These are phyloP conservation scores for Stemphylium vesicarium DNA, from an alignment of 2,329 filamentous ascomycete genomes.

Conservation along the genomic window DNA sequence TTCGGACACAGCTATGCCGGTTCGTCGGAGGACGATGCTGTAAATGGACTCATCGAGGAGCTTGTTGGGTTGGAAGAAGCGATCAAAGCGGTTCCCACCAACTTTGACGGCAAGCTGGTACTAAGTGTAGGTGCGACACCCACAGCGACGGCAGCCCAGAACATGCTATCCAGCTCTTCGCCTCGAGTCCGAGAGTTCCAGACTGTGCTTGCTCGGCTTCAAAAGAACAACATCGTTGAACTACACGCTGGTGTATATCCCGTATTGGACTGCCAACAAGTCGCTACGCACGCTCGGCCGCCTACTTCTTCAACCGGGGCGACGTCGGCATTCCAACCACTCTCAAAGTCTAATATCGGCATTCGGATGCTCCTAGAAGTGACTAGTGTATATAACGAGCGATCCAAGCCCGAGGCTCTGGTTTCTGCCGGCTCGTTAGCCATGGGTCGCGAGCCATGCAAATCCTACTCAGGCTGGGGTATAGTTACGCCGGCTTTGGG, in stretches of 20 bases:
- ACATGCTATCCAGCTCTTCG: slow-evolving; percentile 54
- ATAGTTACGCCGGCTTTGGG: slow-evolving; percentile 66
- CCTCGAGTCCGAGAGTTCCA: slow-evolving; percentile 51
- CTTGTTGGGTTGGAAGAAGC: slow-evolving; percentile 61
- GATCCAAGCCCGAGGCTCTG: slow-evolving; percentile 65
- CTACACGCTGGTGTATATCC: slow-evolving; percentile 80
- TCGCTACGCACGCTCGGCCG: slow-evolving; percentile 70
- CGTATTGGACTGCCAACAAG: slow-evolving; percentile 77
- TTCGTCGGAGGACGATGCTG: slow-evolving; percentile 62
- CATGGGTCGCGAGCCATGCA: slow-evolving; percentile 74
- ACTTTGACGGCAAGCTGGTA: slow-evolving; percentile 49
- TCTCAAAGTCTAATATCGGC: slow-evolving; percentile 65
- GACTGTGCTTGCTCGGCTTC: slow-evolving; percentile 48
- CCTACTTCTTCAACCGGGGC: slow-evolving; percentile 19
- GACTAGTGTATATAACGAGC: slow-evolving; percentile 65
- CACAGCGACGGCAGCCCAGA: slow-evolving; percentile 71
- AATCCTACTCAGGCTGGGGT: slow-evolving; percentile 74
- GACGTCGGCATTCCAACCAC: slow-evolving; percentile 32
- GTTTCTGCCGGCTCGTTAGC: slow-evolving; percentile 73
- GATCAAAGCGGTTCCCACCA: slow-evolving; percentile 47
- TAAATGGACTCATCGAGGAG: slow-evolving; percentile 66
- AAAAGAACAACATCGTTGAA: slow-evolving; percentile 59
- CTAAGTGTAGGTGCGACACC: slow-evolving; percentile 80
- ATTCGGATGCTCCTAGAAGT: slow-evolving; percentile 76
- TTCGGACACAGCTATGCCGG: slow-evolving; percentile 73